Conservation (phyloP, 2,329 filamentous ascomycete species). For the Cladophialophora carrionii region DNA sequence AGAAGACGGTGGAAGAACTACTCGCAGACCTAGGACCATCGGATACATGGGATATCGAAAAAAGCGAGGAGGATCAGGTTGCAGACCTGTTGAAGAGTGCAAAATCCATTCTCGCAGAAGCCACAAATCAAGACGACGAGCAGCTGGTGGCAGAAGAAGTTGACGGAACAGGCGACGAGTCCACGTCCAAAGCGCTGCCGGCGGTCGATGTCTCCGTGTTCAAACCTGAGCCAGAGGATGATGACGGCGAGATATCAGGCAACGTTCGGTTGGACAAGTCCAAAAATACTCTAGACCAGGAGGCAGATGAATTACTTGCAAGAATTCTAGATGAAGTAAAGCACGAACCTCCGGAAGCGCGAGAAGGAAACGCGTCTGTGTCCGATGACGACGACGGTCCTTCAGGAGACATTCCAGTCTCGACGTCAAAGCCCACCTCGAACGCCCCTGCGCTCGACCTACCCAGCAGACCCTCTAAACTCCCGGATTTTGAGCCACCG, state of each 20-base stretch:
- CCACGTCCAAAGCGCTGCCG: constrained; percentile 14
- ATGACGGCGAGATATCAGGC: constrained; percentile 25
- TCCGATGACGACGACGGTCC: constrained; percentile 5
- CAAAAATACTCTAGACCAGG: constrained; percentile 31
- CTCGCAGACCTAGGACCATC: constrained; percentile 41
- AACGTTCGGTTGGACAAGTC: constrained; percentile 11
- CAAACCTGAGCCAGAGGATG: constrained; percentile 26
- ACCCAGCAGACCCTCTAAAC: constrained; percentile 33
- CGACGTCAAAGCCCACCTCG: not conserved
- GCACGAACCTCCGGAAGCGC: constrained; percentile 26
- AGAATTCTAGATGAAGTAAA: constrained; percentile 41
- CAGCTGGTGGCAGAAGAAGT: constrained; percentile 16
- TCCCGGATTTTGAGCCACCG: constrained; percentile 25
- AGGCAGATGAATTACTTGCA: constrained; percentile 41
- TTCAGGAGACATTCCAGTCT: constrained; percentile 6
- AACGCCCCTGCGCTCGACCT: constrained; percentile 21
- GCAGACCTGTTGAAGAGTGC: constrained; percentile 39
- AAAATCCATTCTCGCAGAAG: constrained; percentile 30
- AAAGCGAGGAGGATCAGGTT: constrained; percentile 38
- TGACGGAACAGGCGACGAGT: not conserved
- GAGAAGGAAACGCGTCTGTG: constrained; percentile 15
- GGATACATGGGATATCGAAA: constrained; percentile 37
- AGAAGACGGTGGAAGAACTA: constrained; percentile 41
- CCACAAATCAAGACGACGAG: constrained; percentile 12
- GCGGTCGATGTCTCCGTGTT: constrained; percentile 36